phyloP scores from a whole-genome alignment of 371 early-diverging fungal genomes.

The Haplosporangium sp. region DNA sequence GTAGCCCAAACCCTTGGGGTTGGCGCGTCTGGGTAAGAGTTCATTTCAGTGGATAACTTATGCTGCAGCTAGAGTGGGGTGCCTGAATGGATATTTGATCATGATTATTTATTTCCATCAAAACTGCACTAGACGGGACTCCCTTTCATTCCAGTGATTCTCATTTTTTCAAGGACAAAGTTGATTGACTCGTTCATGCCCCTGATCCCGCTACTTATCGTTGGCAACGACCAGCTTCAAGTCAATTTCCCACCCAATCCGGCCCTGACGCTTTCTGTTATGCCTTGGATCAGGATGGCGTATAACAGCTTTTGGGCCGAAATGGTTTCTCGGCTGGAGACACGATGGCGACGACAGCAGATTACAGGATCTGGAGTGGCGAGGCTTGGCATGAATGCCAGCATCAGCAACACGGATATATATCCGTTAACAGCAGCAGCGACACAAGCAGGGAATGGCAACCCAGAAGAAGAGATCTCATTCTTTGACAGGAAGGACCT shows the following conservation, averaged over 20 bases:
- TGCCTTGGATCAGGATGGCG: constrained; percentile 70
- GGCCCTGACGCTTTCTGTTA: constrained; percentile 61
- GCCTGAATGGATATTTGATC: background rate
- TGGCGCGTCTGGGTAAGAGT: constrained; percentile 75
- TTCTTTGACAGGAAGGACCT: constrained; percentile 55
- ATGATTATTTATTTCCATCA: background rate
- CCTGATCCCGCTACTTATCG: constrained; percentile 60
- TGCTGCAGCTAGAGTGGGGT: background rate
- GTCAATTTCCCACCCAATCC: constrained; percentile 68
- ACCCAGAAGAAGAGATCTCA: constrained; percentile 36
- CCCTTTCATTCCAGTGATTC: constrained; percentile 71
- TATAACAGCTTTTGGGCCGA: constrained; percentile 63
- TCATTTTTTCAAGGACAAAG: constrained; percentile 69
- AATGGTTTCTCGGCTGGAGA: constrained; percentile 48
- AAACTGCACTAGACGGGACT: constrained; percentile 56
- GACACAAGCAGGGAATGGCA: constrained; percentile 33
- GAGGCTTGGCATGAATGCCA: constrained; percentile 51
- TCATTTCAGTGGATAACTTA: too few relatives aligned
- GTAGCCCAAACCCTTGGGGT: constrained; percentile 69
- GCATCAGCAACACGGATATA: constrained; percentile 24
- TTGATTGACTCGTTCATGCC: constrained; percentile 63
- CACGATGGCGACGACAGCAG: constrained; percentile 47
- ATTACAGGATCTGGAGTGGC: constrained; percentile 34
- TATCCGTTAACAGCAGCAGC: constrained; percentile 34
- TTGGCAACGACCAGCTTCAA: constrained; percentile 58